Evolutionary conservation across 495 filamentous ascomycete genomes (phyloP).

Genomic region (Aspergillus incahuasiensis): DNA sequence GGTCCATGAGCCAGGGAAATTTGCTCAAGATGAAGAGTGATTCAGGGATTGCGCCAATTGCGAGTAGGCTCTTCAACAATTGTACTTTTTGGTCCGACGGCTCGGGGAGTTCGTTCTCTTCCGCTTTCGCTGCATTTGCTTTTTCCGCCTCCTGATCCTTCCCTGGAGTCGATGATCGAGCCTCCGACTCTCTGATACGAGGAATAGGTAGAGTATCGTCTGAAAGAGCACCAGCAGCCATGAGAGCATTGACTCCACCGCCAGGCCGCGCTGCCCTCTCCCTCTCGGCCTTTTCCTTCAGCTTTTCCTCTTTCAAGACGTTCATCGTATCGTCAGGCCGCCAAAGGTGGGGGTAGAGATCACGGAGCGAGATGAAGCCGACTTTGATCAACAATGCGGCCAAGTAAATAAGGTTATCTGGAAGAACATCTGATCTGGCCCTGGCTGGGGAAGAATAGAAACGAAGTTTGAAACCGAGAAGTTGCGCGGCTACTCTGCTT

Average conservation of each 20-base stretch:
- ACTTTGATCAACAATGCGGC: slow-evolving; percentile 92
- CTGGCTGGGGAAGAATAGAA: slow-evolving; percentile 82
- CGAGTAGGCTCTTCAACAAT: slow-evolving; percentile 78
- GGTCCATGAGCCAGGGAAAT: slow-evolving; percentile 85
- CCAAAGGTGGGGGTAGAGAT: slow-evolving; percentile 91
- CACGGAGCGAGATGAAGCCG: slow-evolving; percentile 91
- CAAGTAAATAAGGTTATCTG: slow-evolving; percentile 87
- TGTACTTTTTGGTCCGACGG: slow-evolving; percentile 86
- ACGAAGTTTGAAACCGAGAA: slow-evolving; percentile 94
- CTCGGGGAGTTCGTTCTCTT: slow-evolving; percentile 63
- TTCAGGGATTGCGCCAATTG: slow-evolving; percentile 89
- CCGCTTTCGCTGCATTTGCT: slow-evolving; percentile 39
- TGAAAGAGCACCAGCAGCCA: slow-evolving; percentile 79
- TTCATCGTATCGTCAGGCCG: slow-evolving; percentile 81
- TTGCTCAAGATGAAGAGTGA: slow-evolving; percentile 87
- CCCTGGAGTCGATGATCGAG: slow-evolving; percentile 40
- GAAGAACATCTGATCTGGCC: slow-evolving; percentile 63
- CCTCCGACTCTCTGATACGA: slow-evolving; percentile 40
- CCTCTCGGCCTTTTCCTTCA: slow-evolving; percentile 75
- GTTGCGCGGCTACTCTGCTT: slow-evolving; percentile 85
- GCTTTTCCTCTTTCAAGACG: slow-evolving; percentile 55
- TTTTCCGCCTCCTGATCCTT: slow-evolving; percentile 50
- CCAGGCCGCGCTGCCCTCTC: slow-evolving; percentile 61
- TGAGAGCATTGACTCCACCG: slow-evolving; percentile 75
- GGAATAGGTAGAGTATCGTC: slow-evolving; percentile 68